Base-by-base conservation (phyloP, 2,329 filamentous ascomycete species). In the Stagonosporopsis chrysanthemi region DNA sequence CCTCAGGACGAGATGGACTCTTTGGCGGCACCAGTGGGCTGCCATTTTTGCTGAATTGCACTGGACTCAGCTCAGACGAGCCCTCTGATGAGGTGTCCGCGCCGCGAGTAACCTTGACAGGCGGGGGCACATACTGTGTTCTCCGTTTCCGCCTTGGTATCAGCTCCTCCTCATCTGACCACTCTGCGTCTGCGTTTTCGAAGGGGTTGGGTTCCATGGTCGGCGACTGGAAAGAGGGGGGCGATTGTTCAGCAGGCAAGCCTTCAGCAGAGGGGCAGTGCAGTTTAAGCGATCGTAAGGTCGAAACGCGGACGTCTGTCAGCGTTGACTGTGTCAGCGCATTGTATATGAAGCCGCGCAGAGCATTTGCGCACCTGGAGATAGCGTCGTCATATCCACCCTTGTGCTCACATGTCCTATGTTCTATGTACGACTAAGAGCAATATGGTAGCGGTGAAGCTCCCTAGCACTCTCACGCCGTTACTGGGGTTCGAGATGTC, bases 81-180 rank as follows among this genome's bases (percentile, higher is more conserved):
- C 58, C 67, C 17, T 67, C 72, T 1, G 69, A 70, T 1, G 68
- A 69, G 28, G 68, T 66, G 29, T 70, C 66, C 19, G 63, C 60
- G 12, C 63, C 60, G n/a, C 60, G 61, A 5, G 65, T 64, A 29
- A 66, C 56, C 39, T 69, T 68, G 24, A 71, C 63, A 45, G 64
- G 60, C 14, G 69, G 67, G 12, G 72, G 71, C 14, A 72, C 65
- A 38, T 74, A 74, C 24, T 66, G 68, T 17, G 68, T 67, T 48
- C 68, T 71, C 7, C 64, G 56, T 19, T 65, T 65, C 14, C 56
- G 64, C 58, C 73, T 70, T 22, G 73, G 71, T 42, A 76, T 67
- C 63, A 76, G 60, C 50, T 69, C 65, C 57, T 76, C 74, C 52
- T 76, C 74, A 40, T 76, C 74, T 3, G 72, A 74, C 74, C 74